Evolutionary conservation across 345 rosid genomes (phyloP).

Genomic region (Kernera saxatilis): DNA sequence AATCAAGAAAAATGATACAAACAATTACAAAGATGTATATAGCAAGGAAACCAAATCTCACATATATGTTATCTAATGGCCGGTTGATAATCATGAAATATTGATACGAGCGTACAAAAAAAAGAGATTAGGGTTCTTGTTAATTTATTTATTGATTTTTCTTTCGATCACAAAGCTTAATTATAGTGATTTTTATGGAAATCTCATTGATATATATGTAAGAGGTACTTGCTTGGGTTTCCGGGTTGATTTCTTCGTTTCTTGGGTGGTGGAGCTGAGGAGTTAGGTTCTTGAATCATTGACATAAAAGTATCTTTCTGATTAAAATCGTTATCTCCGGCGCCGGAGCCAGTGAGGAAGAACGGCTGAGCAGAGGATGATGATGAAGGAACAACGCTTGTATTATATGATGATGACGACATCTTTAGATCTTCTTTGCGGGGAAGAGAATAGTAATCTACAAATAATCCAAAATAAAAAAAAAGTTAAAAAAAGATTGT

Average conservation of each 20-base stretch:
- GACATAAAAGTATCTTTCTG: slow-evolving; percentile 42
- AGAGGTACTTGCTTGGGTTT: slow-evolving; percentile 66
- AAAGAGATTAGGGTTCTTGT: slow-evolving; percentile 10
- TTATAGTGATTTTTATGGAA: background rate
- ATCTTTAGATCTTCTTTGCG: slow-evolving; percentile 34
- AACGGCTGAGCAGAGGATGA: slow-evolving; percentile 32
- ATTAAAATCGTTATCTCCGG: slow-evolving; percentile 36
- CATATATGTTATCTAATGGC: background rate
- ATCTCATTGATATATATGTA: background rate
- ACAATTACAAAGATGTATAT: background rate
- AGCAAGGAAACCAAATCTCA: background rate
- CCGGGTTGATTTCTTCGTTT: slow-evolving; percentile 80
- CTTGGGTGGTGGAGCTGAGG: slow-evolving; percentile 52
- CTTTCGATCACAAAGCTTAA: background rate
- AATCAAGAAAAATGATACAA: background rate
- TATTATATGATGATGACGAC: slow-evolving; percentile 40
- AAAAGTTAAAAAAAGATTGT: background rate
- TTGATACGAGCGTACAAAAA: background rate
- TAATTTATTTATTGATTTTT: background rate
- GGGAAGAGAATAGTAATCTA: slow-evolving; percentile 24
- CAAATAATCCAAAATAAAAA: background rate
- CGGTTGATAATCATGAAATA: background rate
- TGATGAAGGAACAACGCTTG: slow-evolving; percentile 28
- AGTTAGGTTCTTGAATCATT: slow-evolving; percentile 37
- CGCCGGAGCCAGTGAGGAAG: slow-evolving; percentile 25